Base-by-base conservation (phyloP, 371 early-diverging fungal genomes). In the Syncephalastrum monosporum region DNA sequence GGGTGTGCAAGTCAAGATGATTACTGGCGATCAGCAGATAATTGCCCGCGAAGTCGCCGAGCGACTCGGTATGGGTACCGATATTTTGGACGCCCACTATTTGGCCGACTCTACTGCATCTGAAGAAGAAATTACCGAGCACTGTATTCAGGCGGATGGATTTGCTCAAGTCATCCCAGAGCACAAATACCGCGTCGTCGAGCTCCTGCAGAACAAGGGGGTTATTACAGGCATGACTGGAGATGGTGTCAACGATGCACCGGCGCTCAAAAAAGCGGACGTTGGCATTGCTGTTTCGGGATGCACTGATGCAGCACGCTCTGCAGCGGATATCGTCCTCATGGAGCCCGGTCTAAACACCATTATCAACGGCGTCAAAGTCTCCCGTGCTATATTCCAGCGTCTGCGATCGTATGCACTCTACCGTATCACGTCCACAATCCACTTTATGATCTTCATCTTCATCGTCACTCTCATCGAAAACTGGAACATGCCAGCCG, bases 101-200 rank as follows among this genome's bases (percentile, higher is more conserved):
- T 72, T 89, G 48, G 82, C 85, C 19, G 96, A 96, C 59, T 77
- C 94, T n/a, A 86, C 85, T 59, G 82, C 88, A 41, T 63, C 44
- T n/a, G 38, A 33, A 3, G 38, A 33, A 33, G 38, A 33, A 17
- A 76, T 90, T 14, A 84, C 94, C n/a, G 84, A 86, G 56, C 86
- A 87, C 61, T 87, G 87, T 61, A 76, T 82, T 23, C 89, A 90
- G 61, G 90, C 92, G 15, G 97, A 97, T 71, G 96, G 96, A 38
- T 97, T 98, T 71, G 97, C 95, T 15, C 93, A 95, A 72, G 96
- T 95, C 38, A 91, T 89, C 71, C 96, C 99, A 23, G 97, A 97
- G 77, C 94, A 96, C 84, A 97, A 97, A 73, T 87, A 64, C 24
- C 68, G 73, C 50, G 86, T 92, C 52, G 89, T 92, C 60, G 87